Evolutionary conservation across 305 asterid genomes (phyloP), one percentile per base, ranked within the genome.

Genomic region (Fraxinus paxiana): DNA sequence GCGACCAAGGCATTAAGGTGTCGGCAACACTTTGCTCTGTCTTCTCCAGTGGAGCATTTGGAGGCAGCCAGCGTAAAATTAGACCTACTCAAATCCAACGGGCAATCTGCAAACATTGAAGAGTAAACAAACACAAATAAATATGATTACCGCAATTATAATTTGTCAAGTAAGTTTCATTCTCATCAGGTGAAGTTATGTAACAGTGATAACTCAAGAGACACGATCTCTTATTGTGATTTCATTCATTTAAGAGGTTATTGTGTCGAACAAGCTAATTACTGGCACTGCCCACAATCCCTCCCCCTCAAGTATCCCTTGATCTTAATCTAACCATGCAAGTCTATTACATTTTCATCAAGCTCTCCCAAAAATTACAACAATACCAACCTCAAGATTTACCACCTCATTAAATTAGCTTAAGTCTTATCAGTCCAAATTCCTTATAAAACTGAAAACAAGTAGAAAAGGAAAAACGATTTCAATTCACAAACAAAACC

Each of bases 1-100:
- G 98, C 97, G 63, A 96, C 75, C 79, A 96, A 5, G 75, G 97
- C 97, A 81, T 96, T 96, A 79, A 96, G 90, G 89, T 89, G 92
- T 72, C 98, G 98, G 81, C 99, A 96, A 76, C 99, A 96, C 77
- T 90, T 93, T 13, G 88, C 92, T 86, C 94, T 88, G 5, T 83
- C 90, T 78, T 88, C 92, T 69, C 85, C 89, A 12, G 65, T 85
- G 35, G 97, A 90, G 95, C 99, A 96, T 7, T 92, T 82, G 72
- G 96, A 87, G 77, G 96, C 94, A 33, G 94, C 97, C 78, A 77
- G 88, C 2, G 97, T 92, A 82, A 94, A 91, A 90, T 96, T 94
- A 18, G 98, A 87, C 18, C 85, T 78, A 46, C 92, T 88, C 78
- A 94, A 88, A 84, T 93, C 94, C 90, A 96, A 89, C 2, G 98